These are phyloP conservation scores for Dryas integrifolia DNA, from an alignment of 331 rosid genomes.

Conservation along the genomic window DNA sequence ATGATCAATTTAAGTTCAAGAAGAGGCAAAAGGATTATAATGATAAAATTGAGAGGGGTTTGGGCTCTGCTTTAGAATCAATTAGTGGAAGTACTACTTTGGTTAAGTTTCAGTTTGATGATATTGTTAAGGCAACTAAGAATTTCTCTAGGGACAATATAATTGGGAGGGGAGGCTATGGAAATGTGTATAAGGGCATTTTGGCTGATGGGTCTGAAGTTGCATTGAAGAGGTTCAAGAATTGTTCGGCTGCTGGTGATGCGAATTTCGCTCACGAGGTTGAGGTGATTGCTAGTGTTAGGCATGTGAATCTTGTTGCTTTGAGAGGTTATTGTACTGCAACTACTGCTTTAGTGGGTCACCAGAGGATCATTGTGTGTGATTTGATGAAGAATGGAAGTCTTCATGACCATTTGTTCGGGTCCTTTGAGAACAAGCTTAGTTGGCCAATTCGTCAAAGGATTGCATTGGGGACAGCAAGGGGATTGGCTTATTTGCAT, in stretches of 20 bases:
- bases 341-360: conserved; percentile 64
- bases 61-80: conserved; percentile 53
- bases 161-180: conserved; percentile 86
- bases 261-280: conserved; percentile 75
- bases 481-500: conserved; percentile 88
- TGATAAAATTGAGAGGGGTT: conserved; percentile 34
- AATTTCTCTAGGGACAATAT: conserved; percentile 58
- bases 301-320: conserved; percentile 85
- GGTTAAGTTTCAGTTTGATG: conserved; percentile 60
- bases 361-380: conserved; percentile 83
- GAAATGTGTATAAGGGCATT: conserved; percentile 75
- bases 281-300: conserved; percentile 76
- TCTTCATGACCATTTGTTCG: conserved; percentile 83
- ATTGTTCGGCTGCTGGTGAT: conserved; percentile 79
- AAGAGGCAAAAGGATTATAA: conserved; percentile 20
- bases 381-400: conserved; percentile 87
- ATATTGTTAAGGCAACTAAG: conserved; percentile 63
- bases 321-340: conserved; percentile 82
- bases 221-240: conserved; percentile 90
- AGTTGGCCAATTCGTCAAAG: conserved; percentile 69
- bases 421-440: conserved; percentile 41
- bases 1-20: background rate
- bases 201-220: conserved; percentile 70
- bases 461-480: conserved; percentile 76
- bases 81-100: conserved; percentile 64